A percentile compares a stretch with the other conserved stretches of the same genome.
These are phyloP conservation scores for Amphibolis antarctica DNA, from an alignment of 106 monocot genomes.

Conservation along the genomic window DNA sequence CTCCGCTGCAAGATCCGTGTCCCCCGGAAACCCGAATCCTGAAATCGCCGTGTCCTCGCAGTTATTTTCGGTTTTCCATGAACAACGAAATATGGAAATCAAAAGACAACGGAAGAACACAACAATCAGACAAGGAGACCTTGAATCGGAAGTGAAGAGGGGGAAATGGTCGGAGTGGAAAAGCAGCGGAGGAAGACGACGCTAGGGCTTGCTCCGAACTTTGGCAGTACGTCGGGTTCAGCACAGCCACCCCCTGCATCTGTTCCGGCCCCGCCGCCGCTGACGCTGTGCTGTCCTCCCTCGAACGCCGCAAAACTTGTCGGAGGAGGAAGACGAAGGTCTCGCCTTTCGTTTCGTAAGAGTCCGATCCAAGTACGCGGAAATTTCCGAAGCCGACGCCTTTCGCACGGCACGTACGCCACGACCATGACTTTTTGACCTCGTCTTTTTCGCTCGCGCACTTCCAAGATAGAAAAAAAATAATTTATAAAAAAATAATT, in stretches of 20 bases:
- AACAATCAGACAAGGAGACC: background rate
- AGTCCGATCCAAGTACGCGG: too few species aligned
- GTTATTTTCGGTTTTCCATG: background rate
- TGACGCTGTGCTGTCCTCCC: too few species aligned
- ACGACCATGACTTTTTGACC: too few species aligned
- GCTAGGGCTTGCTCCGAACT: background rate
- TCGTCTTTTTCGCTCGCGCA: too few species aligned
- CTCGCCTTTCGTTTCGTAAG: too few species aligned
- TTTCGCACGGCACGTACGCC: too few species aligned
- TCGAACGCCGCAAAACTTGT: too few species aligned
- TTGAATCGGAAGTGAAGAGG: background rate
- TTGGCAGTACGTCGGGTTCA: background rate
- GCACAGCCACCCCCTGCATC: background rate
- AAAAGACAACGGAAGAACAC: background rate
- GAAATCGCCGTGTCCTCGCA: background rate
- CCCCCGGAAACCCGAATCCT: background rate
- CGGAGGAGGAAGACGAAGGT: too few species aligned
- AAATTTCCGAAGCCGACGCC: too few species aligned
- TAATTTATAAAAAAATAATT: too few species aligned
- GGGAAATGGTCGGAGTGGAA: background rate
- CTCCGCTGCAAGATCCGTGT: background rate
- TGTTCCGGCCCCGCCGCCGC: background rate
- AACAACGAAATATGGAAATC: background rate
- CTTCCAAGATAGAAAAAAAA: too few species aligned
- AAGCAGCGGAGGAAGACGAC: constrained; percentile 1